Evolutionary conservation across 2,329 filamentous ascomycete genomes (phyloP).

Genomic region (Colletotrichum orchidophilum): DNA sequence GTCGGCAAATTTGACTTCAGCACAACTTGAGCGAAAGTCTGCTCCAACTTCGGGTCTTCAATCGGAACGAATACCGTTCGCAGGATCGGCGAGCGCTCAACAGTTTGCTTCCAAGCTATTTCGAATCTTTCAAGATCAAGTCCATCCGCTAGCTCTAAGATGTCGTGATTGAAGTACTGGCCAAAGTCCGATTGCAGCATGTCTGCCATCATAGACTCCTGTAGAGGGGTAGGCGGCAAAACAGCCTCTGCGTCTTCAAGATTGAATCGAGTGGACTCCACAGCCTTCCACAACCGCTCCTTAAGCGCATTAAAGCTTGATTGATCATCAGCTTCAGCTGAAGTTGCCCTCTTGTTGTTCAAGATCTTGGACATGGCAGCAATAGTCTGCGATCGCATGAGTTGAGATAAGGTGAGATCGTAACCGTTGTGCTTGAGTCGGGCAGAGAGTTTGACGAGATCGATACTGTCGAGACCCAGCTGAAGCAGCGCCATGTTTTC

Average conservation of each 20-base stretch:
- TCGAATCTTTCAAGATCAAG: conserved; percentile 67
- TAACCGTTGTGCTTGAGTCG: conserved; percentile 71
- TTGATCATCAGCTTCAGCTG: conserved; percentile 35
- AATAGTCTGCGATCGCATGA: conserved; percentile 79
- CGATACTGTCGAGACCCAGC: conserved; percentile 90
- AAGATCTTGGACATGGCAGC: conserved; percentile 59
- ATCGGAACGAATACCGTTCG: conserved; percentile 78
- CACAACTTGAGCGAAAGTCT: conserved; percentile 61
- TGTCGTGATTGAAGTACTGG: conserved; percentile 87
- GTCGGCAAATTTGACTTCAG: conserved; percentile 35
- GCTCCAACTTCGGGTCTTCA: conserved; percentile 64
- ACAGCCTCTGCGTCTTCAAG: conserved; percentile 62
- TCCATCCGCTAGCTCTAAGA: conserved; percentile 67
- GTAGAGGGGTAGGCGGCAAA: conserved; percentile 81
- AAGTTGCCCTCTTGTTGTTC: not conserved
- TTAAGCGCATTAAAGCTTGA: conserved; percentile 37
- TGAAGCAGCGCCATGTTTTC: conserved; percentile 76
- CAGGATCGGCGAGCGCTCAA: conserved; percentile 73
- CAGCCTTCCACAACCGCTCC: conserved; percentile 48
- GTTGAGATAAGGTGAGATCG: conserved; percentile 74
- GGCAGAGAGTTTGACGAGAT: conserved; percentile 85
- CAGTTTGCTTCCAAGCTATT: conserved; percentile 69
- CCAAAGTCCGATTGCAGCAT: conserved; percentile 80
- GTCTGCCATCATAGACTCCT: conserved; percentile 86
- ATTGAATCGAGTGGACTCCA: conserved; percentile 44